These are phyloP conservation scores for Populus simonii DNA, from an alignment of 345 rosid species.

Conservation along the genomic window DNA sequence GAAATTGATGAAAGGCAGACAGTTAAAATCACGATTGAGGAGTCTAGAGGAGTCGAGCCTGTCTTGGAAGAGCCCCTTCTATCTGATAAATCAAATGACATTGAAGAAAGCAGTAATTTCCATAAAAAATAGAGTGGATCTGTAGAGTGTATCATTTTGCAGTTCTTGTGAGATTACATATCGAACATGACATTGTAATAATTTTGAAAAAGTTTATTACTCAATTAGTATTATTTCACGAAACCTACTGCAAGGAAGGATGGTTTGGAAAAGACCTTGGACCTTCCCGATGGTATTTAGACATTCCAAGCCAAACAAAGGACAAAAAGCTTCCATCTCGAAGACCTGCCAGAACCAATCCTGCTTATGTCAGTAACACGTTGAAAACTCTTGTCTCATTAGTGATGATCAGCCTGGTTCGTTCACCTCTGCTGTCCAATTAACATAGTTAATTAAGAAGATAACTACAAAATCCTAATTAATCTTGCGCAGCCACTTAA, in stretches of 20 bases:
- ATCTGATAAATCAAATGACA: slow-evolving; percentile 18
- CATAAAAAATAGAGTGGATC: background rate
- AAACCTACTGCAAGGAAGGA: background rate
- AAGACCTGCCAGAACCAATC: no score
- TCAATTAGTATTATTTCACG: background rate
- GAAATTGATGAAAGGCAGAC: slow-evolving; percentile 17
- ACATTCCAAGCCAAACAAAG: no score
- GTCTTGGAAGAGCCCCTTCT: slow-evolving; percentile 53
- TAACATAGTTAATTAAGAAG: background rate
- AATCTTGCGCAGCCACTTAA: background rate
- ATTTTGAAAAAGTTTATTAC: background rate
- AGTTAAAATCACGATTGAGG: slow-evolving; percentile 32
- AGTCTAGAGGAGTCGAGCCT: slow-evolving; percentile 19
- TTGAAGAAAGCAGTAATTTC: background rate
- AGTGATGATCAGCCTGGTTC: background rate
- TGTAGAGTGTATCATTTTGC: background rate
- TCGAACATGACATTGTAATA: background rate
- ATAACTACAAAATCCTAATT: background rate
- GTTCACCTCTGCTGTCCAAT: no score
- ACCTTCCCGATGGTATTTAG: no score
- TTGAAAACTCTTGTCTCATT: background rate
- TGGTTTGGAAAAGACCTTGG: no score
- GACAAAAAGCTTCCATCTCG: no score
- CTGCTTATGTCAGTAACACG: background rate
- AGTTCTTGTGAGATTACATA: background rate